phyloP scores from a whole-genome alignment of 139 green algal species.

The Closterium sp. region DNA sequence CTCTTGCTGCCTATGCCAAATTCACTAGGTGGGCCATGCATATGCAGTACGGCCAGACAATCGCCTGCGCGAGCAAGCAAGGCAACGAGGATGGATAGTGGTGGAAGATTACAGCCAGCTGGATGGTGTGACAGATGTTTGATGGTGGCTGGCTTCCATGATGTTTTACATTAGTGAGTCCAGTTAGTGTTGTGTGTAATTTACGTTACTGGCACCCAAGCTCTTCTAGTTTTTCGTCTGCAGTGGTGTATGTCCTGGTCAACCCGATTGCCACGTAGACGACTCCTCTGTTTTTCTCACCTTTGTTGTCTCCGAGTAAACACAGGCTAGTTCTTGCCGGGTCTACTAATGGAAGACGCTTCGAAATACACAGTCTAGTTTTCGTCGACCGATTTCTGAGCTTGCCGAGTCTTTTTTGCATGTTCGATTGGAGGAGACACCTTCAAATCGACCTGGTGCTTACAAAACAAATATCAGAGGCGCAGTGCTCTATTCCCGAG shows the following conservation, averaged over 20 bases:
- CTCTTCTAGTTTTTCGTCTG: not conserved
- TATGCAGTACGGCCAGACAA: slow-evolving; percentile 30
- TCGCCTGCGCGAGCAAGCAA: slow-evolving; percentile 15
- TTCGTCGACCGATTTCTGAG: not conserved
- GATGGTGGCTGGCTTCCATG: not conserved
- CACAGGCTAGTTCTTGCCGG: not conserved
- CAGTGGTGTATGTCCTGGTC: not conserved
- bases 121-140: not conserved
- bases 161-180: not conserved
- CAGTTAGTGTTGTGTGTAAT: not conserved
- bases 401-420: not conserved
- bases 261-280: not conserved
- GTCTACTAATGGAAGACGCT: not conserved
- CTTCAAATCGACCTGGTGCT: not conserved
- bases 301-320: not conserved
- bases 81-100: not conserved
- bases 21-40: slow-evolving; percentile 32
- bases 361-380: not conserved
- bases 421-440: not conserved
- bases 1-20: not conserved
- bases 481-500: not conserved
- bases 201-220: not conserved
- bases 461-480: no score
- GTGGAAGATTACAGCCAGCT: not conserved
- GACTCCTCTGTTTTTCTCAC: no score